Evolutionary conservation across 768 basidiomycete species (phyloP), one percentile per base, ranked within the genome.

Genomic region (Lactifluus echinatus): DNA sequence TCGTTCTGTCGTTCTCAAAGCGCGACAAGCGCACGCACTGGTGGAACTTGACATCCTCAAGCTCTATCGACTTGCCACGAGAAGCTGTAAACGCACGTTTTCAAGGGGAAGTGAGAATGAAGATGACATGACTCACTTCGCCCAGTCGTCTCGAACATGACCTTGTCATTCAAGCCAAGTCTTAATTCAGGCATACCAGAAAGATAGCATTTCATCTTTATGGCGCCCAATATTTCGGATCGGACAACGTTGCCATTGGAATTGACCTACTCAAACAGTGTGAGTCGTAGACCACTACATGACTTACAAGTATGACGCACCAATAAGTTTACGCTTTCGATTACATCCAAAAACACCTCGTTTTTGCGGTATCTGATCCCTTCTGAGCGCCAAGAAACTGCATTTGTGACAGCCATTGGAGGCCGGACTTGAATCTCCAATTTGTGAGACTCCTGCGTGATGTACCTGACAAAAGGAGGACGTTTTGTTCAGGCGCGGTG

Each of bases 1-100:
- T 99, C 0, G 95, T 98, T 59, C 96, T 87, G 73, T 99, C 95
- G 71, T 96, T 97, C 68, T 99, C 96, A 68, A 99, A 99, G 7
- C 95, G 84, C 10, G 93, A 88, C 23, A 99, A 79, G 10, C 96
- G 91, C 11, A 98, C 96, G 66, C 96, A 99, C 78, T 99, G 96
- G 68, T 99, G 96, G 75, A 99, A 99, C 70, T 97, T 97, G 75
- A 97, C 92, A 66, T 98, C 96, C 70, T 99, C 96, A 89, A 99
- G 96, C 73, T 99, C 96, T 64, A 99, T 96, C 2, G 96, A 87
- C 72, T 98, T 99, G 12, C 95, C 95, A 12, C 95, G 83, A 0
- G 93, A 85, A 23, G 92, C 91, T 57, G 43, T 17, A 8, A 39
- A 44, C 47, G 29, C 12, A 28, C 28, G 36, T 48, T 29, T 51